Percentiles rank a stretch among this genome's conserved stretches.
These are phyloP conservation scores for Ailanthus altissimus DNA, from an alignment of 345 rosid genomes.

Conservation along the genomic window DNA sequence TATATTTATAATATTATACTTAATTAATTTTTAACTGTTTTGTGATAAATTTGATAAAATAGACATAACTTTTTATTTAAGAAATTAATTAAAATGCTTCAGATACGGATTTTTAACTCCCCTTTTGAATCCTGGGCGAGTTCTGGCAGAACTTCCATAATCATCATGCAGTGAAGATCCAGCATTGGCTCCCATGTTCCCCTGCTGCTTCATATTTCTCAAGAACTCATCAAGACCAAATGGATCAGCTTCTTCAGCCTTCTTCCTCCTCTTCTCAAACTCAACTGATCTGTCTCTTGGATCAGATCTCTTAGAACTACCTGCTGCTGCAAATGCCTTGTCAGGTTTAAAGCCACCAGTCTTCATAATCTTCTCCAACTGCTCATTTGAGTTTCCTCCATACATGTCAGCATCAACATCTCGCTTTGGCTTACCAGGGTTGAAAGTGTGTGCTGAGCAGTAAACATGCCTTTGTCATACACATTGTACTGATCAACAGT, in stretches of 20 bases:
- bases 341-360: constrained; percentile 89
- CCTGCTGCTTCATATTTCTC: constrained; percentile 68
- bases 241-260: constrained; percentile 87
- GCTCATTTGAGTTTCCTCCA: constrained; percentile 89
- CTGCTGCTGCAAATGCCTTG: constrained; percentile 70
- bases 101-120: too few relatives aligned
- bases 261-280: constrained; percentile 76
- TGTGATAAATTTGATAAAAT: too few relatives aligned
- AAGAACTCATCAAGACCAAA: constrained; percentile 84
- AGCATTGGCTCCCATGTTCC: constrained; percentile 90
- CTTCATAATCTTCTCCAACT: constrained; percentile 74
- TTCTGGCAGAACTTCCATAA: constrained; percentile 75
- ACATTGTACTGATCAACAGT: constrained; percentile 94
- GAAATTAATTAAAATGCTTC: too few relatives aligned
- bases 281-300: constrained; percentile 84
- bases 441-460: constrained; percentile 86
- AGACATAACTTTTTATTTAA: too few relatives aligned
- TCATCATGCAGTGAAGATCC: constrained; percentile 85
- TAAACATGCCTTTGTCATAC: constrained; percentile 85
- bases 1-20: too few relatives aligned
- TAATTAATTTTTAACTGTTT: too few relatives aligned
- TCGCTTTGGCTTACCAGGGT: constrained; percentile 80
- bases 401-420: constrained; percentile 79
- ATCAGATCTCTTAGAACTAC: constrained; percentile 66
- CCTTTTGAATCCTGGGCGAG: constrained; percentile 63